These are phyloP conservation scores for Stygiomarasmius scandens DNA, from an alignment of 1,284 basidiomycete species.

Conservation along the genomic window DNA sequence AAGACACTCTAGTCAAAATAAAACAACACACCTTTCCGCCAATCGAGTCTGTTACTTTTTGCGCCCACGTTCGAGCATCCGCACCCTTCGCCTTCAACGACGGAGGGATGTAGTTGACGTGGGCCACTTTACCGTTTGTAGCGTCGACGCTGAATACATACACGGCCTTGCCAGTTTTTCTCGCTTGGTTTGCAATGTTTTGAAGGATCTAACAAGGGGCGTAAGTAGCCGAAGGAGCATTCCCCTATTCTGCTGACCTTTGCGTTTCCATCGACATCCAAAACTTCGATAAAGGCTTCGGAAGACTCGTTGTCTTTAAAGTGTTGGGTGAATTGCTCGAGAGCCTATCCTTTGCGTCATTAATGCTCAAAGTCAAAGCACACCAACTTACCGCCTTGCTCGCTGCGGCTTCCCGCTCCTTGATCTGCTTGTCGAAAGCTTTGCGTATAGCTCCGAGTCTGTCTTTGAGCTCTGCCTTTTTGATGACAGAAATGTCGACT, in stretches of 20 bases:
- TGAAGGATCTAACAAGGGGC: constrained; percentile 63
- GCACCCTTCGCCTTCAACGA: constrained; percentile 63
- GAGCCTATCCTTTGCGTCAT: constrained; percentile 49
- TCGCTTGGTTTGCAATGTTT: constrained; percentile 74
- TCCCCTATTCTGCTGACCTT: constrained; percentile 56
- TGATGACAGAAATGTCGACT: constrained; percentile 85
- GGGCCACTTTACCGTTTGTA: constrained; percentile 78
- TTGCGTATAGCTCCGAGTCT: constrained; percentile 75
- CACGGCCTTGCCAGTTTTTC: constrained; percentile 80
- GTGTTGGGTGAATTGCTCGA: constrained; percentile 70
- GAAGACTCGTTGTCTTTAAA: constrained; percentile 80
- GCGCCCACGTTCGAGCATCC: constrained; percentile 85
- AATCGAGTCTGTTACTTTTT: constrained; percentile 73
- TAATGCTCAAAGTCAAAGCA: neutral
- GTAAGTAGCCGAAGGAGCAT: neutral
- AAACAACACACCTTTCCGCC: constrained; percentile 88
- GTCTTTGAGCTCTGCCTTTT: constrained; percentile 83
- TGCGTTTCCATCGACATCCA: constrained; percentile 80
- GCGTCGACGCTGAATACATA: constrained; percentile 87
- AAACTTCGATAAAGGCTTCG: constrained; percentile 65
- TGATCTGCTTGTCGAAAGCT: constrained; percentile 83
- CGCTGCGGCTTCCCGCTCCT: constrained; percentile 79
- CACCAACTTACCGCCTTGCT: constrained; percentile 74
- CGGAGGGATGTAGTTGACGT: constrained; percentile 85
- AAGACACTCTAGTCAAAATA: too few relatives aligned